Evolutionary conservation across 441 rosid species (phyloP), one percentile per base, ranked within the genome.

Genomic region (Erodium texanum): DNA sequence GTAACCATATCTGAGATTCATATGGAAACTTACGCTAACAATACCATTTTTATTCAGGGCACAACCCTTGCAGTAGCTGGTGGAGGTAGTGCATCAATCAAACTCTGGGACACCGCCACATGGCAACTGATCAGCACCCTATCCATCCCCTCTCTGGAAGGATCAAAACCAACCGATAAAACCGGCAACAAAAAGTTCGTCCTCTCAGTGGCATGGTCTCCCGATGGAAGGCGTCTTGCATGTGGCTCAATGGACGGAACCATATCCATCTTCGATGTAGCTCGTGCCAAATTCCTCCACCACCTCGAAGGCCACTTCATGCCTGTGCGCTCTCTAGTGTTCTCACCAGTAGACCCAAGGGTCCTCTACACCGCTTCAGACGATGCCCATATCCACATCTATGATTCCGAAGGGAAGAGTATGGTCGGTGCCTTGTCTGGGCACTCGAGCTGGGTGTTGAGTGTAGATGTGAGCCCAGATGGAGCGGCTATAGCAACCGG

Each of bases 171-270:
- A 11, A 77, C 93, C 0, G 98, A 94, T 64, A 92, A 92, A 83
- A 82, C 80, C 73, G 84, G 82, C 83, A 88, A 85, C 87, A 94
- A 89, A 83, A 94, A 91, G 79, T 94, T 94, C 58, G 97, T 88
- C 6, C 85, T 92, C 19, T 92, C 99, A 0, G 95, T 92, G 20
- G 93, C 93, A 18, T 92, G 97, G 98, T 87, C 96, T 73, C 87
- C 89, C 16, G 96, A 92, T 68, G 98, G 98, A 70, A 83, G 67
- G 80, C 79, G 88, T 2, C 82, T 89, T 63, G 98, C 97, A 36
- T 94, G 98, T n/a, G 97, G 98, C 45, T 92, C 94, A 43, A 86
- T 92, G 93, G 99, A 94, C 71, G 99, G 98, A 71, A 89, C 97
- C 0, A 83, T 94, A 62, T 88, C 93, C 15, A 68, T 94, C 32